Evolutionary conservation across 768 basidiomycete genomes (phyloP).

Genomic region (Russula compacta): DNA sequence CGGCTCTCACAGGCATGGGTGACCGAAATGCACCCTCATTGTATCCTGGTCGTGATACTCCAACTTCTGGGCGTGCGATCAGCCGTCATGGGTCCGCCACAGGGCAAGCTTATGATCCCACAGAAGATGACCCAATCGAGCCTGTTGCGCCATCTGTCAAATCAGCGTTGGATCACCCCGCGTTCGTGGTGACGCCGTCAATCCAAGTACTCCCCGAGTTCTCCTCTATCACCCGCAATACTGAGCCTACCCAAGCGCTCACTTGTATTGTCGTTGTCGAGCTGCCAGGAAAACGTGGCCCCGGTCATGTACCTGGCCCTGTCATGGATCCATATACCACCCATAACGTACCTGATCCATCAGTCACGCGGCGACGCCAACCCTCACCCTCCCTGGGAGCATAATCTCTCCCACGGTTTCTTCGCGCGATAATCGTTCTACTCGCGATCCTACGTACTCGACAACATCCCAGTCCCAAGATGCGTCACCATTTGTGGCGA

Average conservation of each 20-base stretch:
- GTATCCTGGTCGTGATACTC: slow-evolving; percentile 64
- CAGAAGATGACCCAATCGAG: slow-evolving; percentile 82
- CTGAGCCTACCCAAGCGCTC: slow-evolving; percentile 66
- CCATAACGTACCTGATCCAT: slow-evolving; percentile 10
- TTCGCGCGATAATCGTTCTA: slow-evolving; percentile 9
- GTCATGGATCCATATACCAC: slow-evolving; percentile 39
- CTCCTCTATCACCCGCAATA: slow-evolving; percentile 63
- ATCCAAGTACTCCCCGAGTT: slow-evolving; percentile 95
- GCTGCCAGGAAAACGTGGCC: slow-evolving; percentile 66
- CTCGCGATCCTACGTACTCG: slow-evolving; percentile 5
- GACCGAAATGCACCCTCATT: slow-evolving; percentile 44
- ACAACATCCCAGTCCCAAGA: slow-evolving; percentile 27
- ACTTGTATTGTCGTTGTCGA: slow-evolving; percentile 94
- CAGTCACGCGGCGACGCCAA: slow-evolving; percentile 24
- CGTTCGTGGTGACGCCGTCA: slow-evolving; percentile 81
- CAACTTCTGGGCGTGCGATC: slow-evolving; percentile 31
- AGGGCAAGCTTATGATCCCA: slow-evolving; percentile 42
- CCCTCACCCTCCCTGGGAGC: slow-evolving; percentile 27
- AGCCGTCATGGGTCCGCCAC: slow-evolving; percentile 19
- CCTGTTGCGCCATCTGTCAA: slow-evolving; percentile 38
- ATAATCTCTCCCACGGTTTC: slow-evolving; percentile 4
- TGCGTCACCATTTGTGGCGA: slow-evolving; percentile 69
- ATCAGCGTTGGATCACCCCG: slow-evolving; percentile 37
- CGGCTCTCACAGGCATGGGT: slow-evolving; percentile 86
- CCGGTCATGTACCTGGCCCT: slow-evolving; percentile 19